phyloP scores from a whole-genome alignment of 208 protist species.

The Acanthamoeba royreba region DNA sequence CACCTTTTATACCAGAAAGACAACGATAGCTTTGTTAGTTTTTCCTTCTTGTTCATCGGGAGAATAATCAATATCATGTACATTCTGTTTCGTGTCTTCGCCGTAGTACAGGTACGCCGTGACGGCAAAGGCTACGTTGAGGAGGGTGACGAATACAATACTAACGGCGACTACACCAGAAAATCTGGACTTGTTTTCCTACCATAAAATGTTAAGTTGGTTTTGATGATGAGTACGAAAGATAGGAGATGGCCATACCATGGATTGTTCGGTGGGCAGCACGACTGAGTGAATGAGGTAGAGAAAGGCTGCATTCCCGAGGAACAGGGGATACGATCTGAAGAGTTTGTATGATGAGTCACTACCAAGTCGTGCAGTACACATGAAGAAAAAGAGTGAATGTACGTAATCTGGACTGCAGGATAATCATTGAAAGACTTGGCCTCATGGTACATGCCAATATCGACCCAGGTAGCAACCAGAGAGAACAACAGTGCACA shows the following conservation, averaged over 20 bases:
- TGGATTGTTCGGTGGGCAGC: constrained; percentile 13
- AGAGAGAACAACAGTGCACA: neutral
- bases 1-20: too few species aligned
- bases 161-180: neutral
- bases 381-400: neutral
- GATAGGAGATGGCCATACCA: neutral
- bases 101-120: neutral
- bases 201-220: neutral
- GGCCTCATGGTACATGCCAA: neutral
- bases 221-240: too few species aligned
- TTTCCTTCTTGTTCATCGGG: too few species aligned
- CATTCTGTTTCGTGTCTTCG: neutral
- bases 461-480: neutral
- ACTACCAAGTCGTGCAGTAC: neutral
- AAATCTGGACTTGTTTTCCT: neutral
- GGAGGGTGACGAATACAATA: neutral
- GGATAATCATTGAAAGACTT: neutral
- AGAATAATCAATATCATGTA: too few species aligned
- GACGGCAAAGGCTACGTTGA: constrained; percentile 1
- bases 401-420: neutral
- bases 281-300: constrained; percentile 26
- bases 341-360: neutral
- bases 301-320: constrained; percentile 10
- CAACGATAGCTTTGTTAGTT: too few species aligned
- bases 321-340: neutral